Evolutionary conservation across 306 rosid genomes (phyloP).

Genomic region (Ceratonia siliqua): DNA sequence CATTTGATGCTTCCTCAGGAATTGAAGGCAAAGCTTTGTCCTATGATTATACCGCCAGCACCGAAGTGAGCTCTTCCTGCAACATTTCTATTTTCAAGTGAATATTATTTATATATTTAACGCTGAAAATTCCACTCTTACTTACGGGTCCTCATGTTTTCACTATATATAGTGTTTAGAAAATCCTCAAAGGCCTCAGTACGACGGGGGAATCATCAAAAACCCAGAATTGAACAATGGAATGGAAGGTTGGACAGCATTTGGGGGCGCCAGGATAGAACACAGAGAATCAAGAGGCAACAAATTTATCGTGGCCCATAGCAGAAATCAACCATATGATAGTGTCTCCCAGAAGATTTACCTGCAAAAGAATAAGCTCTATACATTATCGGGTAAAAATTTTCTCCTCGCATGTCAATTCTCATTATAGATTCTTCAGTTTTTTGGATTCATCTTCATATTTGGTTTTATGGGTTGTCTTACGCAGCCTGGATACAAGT

Average conservation of each 20-base stretch:
- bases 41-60: conserved; percentile 55
- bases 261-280: conserved; percentile 47
- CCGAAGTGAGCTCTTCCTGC: conserved; percentile 38
- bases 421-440: background rate
- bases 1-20: conserved; percentile 32
- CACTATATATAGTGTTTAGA: conserved; percentile 47
- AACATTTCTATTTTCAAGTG: background rate
- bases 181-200: conserved; percentile 55
- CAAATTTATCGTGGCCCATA: conserved; percentile 54
- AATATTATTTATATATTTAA: background rate
- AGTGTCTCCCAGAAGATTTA: conserved; percentile 52
- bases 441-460: background rate
- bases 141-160: background rate
- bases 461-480: background rate
- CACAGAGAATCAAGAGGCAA: conserved; percentile 52
- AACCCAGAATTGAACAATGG: conserved; percentile 70
- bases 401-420: background rate
- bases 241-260: conserved; percentile 58
- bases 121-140: background rate
- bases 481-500: conserved; percentile 66
- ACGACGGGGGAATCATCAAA: conserved; percentile 67
- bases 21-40: conserved; percentile 43
- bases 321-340: conserved; percentile 47
- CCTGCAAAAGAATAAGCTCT: conserved; percentile 42
- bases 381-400: conserved; percentile 61